Base-by-base conservation (phyloP, 495 filamentous ascomycete genomes). In the Neurospora sp. region DNA sequence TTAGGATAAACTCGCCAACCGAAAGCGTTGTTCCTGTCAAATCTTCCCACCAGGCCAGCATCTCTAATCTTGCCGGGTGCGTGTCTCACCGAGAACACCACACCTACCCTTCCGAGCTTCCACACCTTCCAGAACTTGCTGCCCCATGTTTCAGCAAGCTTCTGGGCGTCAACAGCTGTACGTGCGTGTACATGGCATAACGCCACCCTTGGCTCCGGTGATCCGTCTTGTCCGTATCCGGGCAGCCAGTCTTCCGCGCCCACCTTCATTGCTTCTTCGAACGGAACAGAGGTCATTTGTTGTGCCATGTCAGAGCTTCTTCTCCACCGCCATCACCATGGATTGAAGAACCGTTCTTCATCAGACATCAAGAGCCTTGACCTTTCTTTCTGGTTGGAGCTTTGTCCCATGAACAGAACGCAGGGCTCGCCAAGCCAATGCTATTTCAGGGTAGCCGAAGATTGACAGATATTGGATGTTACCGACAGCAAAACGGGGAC, bases 1-100 rank as follows among this genome's bases (percentile, higher is more conserved):
- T 81, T 81, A 81, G 79, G 78, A 81, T 81, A 81, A 81, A 81
- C 69, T 76, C 76, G 73, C 44, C 75, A 74, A 59, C 74, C 72
- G 76, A 68, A 74, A 75, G 72, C 71, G 72, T 73, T 42, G 78
- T 72, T 75, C 76, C 75, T 76, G 71, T 73, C 71, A 79, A 79
- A 65, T 65, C 53, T 65, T 65, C 53, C 53, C 53, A 35, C 27
- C 53, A 35, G 27, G 12, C 53, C 27, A 18, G 31, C 53, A 61
- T 61, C 48, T 61, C 48, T 6, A 53, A 31, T 31, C 48, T 61
- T 61, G 48, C 22, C 22, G 48, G 22, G 27, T 65, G 53, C 27
- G 27, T 65, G 53, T 65, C 53, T 65, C 53, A 65, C 53, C 53
- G 12, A 65, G 53, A 65, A 65, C 53, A 65, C 27, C 27, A 65